These are phyloP conservation scores for Lindgomyces ingoldianus DNA, from an alignment of 495 filamentous ascomycete genomes.

Conservation along the genomic window DNA sequence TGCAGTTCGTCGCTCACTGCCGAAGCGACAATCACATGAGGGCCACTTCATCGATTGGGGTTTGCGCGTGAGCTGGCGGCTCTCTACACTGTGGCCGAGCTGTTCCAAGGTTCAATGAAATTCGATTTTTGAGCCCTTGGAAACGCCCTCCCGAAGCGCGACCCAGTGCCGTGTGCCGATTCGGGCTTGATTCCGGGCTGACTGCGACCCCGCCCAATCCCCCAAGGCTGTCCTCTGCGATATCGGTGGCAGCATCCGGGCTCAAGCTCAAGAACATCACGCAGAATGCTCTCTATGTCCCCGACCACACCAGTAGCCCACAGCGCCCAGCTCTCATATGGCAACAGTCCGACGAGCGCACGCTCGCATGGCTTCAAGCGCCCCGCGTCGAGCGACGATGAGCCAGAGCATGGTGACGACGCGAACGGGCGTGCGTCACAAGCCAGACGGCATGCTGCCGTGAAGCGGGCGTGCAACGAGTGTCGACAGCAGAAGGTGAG, in stretches of 20 bases:
- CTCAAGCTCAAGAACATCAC: slow-evolving; percentile 3
- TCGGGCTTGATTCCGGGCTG: not conserved
- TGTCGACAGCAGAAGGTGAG: slow-evolving; percentile 90
- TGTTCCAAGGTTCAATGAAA: too few species aligned
- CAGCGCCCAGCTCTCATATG: slow-evolving; percentile 27
- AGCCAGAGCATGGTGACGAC: slow-evolving; percentile 27
- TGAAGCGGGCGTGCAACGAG: slow-evolving; percentile 75
- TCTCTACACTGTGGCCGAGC: too few species aligned
- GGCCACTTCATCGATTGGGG: not conserved
- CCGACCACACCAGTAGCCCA: slow-evolving; percentile 32
- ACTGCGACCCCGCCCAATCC: slow-evolving; percentile 2
- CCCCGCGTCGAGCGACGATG: slow-evolving; percentile 32
- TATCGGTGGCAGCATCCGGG: slow-evolving; percentile 25
- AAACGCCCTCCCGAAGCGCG: too few species aligned
- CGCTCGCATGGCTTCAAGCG: slow-evolving; percentile 34
- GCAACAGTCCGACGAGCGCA: slow-evolving; percentile 29
- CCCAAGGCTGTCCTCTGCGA: slow-evolving; percentile 4
- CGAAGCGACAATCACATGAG: slow-evolving; percentile 3
- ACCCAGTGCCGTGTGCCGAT: not conserved
- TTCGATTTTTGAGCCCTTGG: too few species aligned
- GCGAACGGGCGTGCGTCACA: slow-evolving; percentile 2
- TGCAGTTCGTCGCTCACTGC: slow-evolving; percentile 2
- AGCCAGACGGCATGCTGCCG: slow-evolving; percentile 18
- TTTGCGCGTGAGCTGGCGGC: not conserved
- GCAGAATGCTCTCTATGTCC: slow-evolving; percentile 34